Percentiles rank a stretch among this genome's conserved stretches.
These are phyloP conservation scores for Polytrichum commune DNA, from an alignment of 225 moss, liverwort and hornwort species.

Conservation along the genomic window DNA sequence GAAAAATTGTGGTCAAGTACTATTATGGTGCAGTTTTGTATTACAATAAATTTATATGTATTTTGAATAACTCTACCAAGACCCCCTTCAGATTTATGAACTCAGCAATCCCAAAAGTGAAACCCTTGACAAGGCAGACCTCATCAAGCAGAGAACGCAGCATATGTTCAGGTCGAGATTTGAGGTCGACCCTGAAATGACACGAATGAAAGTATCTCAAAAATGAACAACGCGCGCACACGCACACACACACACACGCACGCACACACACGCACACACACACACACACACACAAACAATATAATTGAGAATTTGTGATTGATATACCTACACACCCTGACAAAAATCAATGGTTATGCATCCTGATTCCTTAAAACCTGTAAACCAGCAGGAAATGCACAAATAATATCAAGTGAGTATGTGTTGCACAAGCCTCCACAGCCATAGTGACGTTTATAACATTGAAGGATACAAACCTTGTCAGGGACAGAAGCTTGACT, in stretches of 20 bases:
- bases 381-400: too few relatives aligned
- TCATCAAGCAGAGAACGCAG: conserved; percentile 65
- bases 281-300: conserved; percentile 2
- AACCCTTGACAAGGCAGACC: conserved; percentile 59
- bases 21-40: neutral
- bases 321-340: neutral
- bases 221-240: conserved; percentile 19
- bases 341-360: too few relatives aligned
- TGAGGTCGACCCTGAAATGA: conserved; percentile 75
- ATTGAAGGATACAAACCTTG: conserved; percentile 30
- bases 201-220: conserved; percentile 27
- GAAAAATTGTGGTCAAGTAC: neutral
- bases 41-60: too few relatives aligned
- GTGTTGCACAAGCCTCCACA: neutral
- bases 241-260: neutral
- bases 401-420: too few relatives aligned
- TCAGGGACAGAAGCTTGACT: conserved; percentile 57
- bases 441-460: neutral
- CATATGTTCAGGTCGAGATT: conserved; percentile 77
- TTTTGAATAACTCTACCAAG: neutral
- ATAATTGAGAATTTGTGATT: neutral
- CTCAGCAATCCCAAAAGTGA: conserved; percentile 13
- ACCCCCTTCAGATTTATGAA: neutral
- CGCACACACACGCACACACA: conserved; percentile 9
- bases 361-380: too few relatives aligned